These are phyloP conservation scores for Vigna nakashimae DNA, from an alignment of 306 rosid genomes.

Conservation along the genomic window DNA sequence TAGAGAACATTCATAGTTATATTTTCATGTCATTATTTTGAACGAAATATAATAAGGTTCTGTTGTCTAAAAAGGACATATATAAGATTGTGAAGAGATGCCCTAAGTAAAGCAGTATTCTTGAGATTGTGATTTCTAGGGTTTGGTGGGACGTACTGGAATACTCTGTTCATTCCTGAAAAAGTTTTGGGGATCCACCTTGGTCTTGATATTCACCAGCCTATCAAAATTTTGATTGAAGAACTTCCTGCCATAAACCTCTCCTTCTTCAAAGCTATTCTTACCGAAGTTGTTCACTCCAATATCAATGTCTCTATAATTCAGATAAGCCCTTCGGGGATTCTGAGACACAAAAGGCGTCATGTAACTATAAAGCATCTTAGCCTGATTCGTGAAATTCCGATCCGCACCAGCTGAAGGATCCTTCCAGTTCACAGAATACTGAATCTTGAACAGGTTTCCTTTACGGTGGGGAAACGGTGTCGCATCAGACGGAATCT, in stretches of 20 bases:
- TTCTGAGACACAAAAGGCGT: slow-evolving; percentile 76
- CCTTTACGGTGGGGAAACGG: slow-evolving; percentile 85
- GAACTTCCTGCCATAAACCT: slow-evolving; percentile 67
- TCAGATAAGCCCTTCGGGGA: slow-evolving; percentile 56
- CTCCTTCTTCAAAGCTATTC: slow-evolving; percentile 59
- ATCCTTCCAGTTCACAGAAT: slow-evolving; percentile 67
- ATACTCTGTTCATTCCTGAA: slow-evolving; percentile 86
- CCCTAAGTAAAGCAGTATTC: neutral
- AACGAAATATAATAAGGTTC: no score
- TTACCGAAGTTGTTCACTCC: slow-evolving; percentile 53
- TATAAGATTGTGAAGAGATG: no score
- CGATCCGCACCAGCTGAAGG: slow-evolving; percentile 33
- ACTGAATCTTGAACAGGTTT: slow-evolving; percentile 71
- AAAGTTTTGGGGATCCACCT: slow-evolving; percentile 69
- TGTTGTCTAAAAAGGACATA: no score
- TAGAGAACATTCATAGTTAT: no score
- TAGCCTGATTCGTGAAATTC: slow-evolving; percentile 39
- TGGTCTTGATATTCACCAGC: slow-evolving; percentile 66
- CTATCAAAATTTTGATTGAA: slow-evolving; percentile 68
- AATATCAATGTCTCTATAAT: slow-evolving; percentile 81
- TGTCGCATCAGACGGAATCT: slow-evolving; percentile 52
- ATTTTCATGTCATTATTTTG: no score
- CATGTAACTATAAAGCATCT: slow-evolving; percentile 61
- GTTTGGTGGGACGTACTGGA: slow-evolving; percentile 43
- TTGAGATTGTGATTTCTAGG: neutral